Conservation (phyloP, 257 asterid genomes). For the Gardenia jasminoides region DNA sequence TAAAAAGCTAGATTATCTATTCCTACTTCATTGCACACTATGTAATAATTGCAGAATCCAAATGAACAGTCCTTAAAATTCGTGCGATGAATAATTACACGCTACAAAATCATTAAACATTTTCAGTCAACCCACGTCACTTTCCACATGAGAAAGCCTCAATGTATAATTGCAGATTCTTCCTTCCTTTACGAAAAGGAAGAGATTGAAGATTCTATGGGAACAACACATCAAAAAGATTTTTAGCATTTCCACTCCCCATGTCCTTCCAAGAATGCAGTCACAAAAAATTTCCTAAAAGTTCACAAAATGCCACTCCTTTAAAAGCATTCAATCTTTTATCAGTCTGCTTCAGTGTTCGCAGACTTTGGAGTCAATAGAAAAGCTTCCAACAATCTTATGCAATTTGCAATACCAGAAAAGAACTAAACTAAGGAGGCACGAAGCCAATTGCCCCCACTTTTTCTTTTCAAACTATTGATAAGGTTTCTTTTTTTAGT, state of each 20-base stretch:
- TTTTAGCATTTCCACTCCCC: neutral
- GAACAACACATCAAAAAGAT: neutral
- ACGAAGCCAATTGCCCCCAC: neutral
- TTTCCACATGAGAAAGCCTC: neutral
- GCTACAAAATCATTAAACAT: neutral
- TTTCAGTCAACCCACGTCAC: neutral
- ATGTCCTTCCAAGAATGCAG: neutral
- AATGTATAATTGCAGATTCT: neutral
- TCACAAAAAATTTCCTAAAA: neutral
- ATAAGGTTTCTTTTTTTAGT: neutral
- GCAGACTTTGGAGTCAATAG: neutral
- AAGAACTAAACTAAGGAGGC: neutral
- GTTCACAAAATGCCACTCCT: neutral
- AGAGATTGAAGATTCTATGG: neutral
- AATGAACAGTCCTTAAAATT: neutral
- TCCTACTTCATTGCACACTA: too few relatives aligned
- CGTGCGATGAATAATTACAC: neutral
- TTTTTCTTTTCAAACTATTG: neutral
- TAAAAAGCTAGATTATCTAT: too few relatives aligned
- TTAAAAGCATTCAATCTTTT: neutral
- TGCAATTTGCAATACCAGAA: constrained; percentile 7
- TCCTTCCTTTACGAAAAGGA: neutral
- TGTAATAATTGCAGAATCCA: neutral
- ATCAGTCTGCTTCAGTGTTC: neutral
- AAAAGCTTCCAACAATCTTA: neutral